phyloP scores from a whole-genome alignment of 2,329 filamentous ascomycete species.

The Epichloe aotearoae region DNA sequence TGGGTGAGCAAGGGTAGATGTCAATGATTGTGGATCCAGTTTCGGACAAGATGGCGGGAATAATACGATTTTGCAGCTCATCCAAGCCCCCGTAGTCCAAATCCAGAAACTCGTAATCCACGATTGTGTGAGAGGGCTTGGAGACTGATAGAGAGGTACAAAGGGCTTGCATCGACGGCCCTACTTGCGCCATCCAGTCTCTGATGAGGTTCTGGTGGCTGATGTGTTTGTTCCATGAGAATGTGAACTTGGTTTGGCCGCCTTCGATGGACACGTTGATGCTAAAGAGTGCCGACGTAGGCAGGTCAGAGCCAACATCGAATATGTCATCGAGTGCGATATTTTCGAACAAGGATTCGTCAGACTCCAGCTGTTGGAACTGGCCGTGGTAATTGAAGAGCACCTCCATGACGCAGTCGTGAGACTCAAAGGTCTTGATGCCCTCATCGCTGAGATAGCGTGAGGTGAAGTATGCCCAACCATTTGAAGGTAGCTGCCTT shows the following conservation, averaged over 20 bases:
- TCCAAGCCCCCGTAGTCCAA: slow-evolving; percentile 17
- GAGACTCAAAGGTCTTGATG: background rate
- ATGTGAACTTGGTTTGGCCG: slow-evolving; percentile 1
- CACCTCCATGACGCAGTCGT: slow-evolving; percentile 2
- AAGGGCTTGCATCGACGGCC: background rate
- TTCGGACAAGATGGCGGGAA: slow-evolving; percentile 10
- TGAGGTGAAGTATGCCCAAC: slow-evolving; percentile 3
- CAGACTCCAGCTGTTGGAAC: slow-evolving; percentile 8
- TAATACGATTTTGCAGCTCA: slow-evolving; percentile 10
- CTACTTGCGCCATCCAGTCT: slow-evolving; percentile 2
- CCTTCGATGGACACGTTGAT: slow-evolving; percentile 3
- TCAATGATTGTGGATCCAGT: slow-evolving; percentile 15
- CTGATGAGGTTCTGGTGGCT: slow-evolving; percentile 3
- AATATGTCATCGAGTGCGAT: slow-evolving; percentile 1
- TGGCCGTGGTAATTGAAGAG: slow-evolving; percentile 5
- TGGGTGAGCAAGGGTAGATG: slow-evolving; percentile 24
- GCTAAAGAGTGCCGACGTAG: background rate
- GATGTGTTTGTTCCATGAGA: slow-evolving; percentile 3
- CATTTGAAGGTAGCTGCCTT: background rate
- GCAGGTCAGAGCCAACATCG: slow-evolving; percentile 1
- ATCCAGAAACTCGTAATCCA: slow-evolving; percentile 1
- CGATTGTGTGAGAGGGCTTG: background rate
- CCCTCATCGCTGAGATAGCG: slow-evolving; percentile 1
- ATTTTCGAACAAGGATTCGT: slow-evolving; percentile 8
- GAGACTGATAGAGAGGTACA: background rate